These are phyloP conservation scores for Pseudognaphalium luteoalbum DNA, from an alignment of 129 eudicot genomes.

Conservation along the genomic window DNA sequence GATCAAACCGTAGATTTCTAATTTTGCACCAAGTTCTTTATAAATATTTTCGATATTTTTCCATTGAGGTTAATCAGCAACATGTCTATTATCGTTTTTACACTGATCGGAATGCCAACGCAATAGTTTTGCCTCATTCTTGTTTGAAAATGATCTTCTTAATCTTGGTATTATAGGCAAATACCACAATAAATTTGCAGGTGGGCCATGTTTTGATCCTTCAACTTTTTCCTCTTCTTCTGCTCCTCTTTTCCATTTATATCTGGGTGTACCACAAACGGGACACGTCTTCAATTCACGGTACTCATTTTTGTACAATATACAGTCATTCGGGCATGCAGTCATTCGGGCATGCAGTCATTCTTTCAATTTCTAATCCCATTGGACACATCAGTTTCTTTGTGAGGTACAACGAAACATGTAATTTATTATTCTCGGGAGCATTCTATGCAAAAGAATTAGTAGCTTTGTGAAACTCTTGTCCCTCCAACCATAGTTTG, in stretches of 20 bases:
- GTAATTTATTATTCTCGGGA: not conserved
- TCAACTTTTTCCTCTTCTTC: not conserved
- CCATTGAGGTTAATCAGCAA: not conserved
- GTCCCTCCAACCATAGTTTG: no score
- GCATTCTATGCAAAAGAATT: not conserved
- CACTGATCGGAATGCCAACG: not conserved
- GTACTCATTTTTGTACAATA: not conserved
- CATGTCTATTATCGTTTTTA: not conserved
- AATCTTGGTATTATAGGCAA: not conserved
- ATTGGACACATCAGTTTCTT: not conserved
- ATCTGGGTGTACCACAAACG: not conserved
- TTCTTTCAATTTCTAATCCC: not conserved
- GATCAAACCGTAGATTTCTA: not conserved
- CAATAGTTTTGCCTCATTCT: not conserved
- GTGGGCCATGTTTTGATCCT: not conserved
- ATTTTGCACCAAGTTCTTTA: not conserved
- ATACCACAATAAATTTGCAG: not conserved
- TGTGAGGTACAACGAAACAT: not conserved
- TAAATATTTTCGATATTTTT: no score
- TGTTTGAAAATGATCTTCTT: not conserved
- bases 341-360: not conserved
- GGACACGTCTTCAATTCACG: not conserved
- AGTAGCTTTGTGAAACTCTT: no score
- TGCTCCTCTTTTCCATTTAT: no score
- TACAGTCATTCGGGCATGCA: not conserved